Conservation (phyloP, 345 rosid species). For the Viola odorata region DNA sequence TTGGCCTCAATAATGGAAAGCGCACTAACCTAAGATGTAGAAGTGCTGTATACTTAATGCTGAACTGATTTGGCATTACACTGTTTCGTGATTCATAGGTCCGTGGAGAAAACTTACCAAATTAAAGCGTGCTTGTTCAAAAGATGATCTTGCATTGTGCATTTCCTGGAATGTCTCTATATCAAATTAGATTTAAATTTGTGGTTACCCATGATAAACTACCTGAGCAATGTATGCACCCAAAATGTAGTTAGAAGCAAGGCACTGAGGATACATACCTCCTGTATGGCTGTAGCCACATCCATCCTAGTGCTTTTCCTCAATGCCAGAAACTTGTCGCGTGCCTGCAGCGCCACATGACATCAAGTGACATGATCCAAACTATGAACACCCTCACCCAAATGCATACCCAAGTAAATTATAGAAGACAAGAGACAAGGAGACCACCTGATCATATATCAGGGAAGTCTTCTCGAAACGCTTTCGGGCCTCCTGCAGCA, state of each 20-base stretch:
- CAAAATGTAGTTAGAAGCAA: conserved; percentile 6
- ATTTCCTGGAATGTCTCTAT: conserved; percentile 61
- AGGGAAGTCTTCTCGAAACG: conserved; percentile 72
- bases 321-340: conserved; percentile 73
- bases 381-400: neutral
- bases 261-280: conserved; percentile 37
- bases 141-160: conserved; percentile 53
- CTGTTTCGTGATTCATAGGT: neutral
- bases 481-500: conserved; percentile 65
- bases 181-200: conserved; percentile 40
- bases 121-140: conserved; percentile 68
- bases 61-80: neutral
- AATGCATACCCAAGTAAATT: no score
- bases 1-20: conserved; percentile 65
- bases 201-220: conserved; percentile 21
- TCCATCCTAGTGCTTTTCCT: conserved; percentile 69
- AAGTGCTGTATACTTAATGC: conserved; percentile 3
- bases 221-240: conserved; percentile 12
- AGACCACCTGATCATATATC: conserved; percentile 58
- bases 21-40: conserved; percentile 46
- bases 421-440: conserved; percentile 10
- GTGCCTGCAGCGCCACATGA: conserved; percentile 41
- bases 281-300: conserved; percentile 58
- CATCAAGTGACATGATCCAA: conserved; percentile 1
- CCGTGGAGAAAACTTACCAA: conserved; percentile 33